Percentiles rank a stretch among this genome's conserved stretches.
Evolutionary conservation across 2,329 filamentous ascomycete genomes (phyloP).

Genomic region (Verticillium zaregamsianum): DNA sequence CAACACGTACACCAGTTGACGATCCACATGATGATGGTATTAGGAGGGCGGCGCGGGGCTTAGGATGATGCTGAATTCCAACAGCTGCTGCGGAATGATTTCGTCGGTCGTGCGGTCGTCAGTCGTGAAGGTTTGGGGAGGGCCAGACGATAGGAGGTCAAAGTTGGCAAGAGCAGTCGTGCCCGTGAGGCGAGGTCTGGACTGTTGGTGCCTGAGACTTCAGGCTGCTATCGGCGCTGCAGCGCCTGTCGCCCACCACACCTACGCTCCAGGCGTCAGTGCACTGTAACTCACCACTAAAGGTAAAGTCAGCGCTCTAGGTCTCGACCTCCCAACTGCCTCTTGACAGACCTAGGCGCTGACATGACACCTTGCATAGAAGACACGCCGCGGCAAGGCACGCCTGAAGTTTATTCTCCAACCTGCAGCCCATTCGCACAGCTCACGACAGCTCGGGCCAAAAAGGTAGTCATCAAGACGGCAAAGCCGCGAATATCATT

Average conservation of each 20-base stretch:
- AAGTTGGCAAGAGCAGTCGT: slow-evolving; percentile 4
- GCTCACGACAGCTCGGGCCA: neutral
- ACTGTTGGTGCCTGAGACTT: neutral
- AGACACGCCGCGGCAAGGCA: no score
- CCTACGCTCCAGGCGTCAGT: neutral
- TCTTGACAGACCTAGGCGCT: no score
- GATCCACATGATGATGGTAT: slow-evolving; percentile 72
- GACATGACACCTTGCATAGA: no score
- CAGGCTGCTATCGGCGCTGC: neutral
- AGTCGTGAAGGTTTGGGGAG: slow-evolving; percentile 1
- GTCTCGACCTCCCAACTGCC: no score
- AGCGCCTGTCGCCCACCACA: neutral
- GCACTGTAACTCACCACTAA: neutral
- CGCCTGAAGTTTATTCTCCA: no score
- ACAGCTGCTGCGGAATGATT: neutral
- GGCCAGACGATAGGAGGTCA: slow-evolving; percentile 1
- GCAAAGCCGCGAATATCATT: neutral
- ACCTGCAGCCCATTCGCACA: neutral
- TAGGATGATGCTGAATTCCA: neutral
- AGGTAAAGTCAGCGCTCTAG: no score
- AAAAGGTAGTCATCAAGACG: neutral
- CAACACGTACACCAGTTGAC: slow-evolving; percentile 82
- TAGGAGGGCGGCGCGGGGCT: neutral
- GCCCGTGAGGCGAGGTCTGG: neutral
- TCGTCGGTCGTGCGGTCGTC: slow-evolving; percentile 3